Percentiles rank a stretch among this genome's conserved stretches.
phyloP scores from a whole-genome alignment of 768 basidiomycete species.

The Lepiota venenata region DNA sequence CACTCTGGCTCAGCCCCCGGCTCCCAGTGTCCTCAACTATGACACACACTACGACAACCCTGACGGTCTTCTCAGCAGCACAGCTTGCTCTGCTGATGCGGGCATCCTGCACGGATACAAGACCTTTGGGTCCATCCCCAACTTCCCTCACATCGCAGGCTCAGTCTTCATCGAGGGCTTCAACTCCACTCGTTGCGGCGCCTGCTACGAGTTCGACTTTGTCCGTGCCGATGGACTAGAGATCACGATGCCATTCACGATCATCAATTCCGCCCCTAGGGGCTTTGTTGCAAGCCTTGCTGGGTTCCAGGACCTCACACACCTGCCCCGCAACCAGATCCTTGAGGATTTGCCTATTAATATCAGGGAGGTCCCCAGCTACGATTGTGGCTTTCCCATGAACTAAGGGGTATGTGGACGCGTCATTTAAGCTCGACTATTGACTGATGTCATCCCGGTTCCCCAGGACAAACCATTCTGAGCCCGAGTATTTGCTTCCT shows the following conservation, averaged over 20 bases:
- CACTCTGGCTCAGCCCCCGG: slow-evolving; percentile 2
- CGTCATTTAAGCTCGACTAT: no score
- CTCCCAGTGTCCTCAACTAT: slow-evolving; percentile 6
- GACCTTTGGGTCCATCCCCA: slow-evolving; percentile 11
- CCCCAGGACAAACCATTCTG: no score
- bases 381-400: slow-evolving; percentile 5
- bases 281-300: slow-evolving; percentile 4
- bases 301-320: slow-evolving; percentile 5
- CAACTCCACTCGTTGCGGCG: slow-evolving; percentile 9
- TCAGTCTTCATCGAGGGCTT: slow-evolving; percentile 1
- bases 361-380: slow-evolving; percentile 2
- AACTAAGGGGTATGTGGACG: background rate
- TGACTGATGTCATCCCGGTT: no score
- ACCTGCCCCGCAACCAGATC: background rate
- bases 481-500: no score
- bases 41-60: slow-evolving; percentile 8
- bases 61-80: background rate
- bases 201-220: slow-evolving; percentile 5
- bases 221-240: slow-evolving; percentile 3
- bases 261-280: slow-evolving; percentile 2
- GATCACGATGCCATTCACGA: slow-evolving; percentile 7
- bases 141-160: slow-evolving; percentile 10
- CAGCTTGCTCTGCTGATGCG: slow-evolving; percentile 9
- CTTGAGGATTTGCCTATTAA: slow-evolving; percentile 1
- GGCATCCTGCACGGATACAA: slow-evolving; percentile 3